Evolutionary conservation across 78 protist species (phyloP), one percentile per base, ranked within the genome.

Genomic region (Tieghemostelium lacteum): DNA sequence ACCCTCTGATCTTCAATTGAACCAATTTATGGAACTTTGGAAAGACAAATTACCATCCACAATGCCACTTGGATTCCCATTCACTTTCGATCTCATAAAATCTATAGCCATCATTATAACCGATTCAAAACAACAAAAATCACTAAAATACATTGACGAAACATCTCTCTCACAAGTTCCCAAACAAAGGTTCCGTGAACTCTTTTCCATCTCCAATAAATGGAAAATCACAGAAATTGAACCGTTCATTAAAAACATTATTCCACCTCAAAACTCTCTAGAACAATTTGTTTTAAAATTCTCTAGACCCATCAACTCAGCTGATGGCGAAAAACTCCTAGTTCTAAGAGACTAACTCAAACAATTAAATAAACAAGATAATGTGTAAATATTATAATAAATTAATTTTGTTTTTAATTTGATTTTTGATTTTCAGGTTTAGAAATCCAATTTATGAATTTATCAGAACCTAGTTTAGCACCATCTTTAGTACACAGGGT

Each of bases 21-120:
- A 52, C 20, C 55, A 66, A 16, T 83, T 83, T 69, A 70, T 83
- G 91, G 91, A 83, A 22, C 37, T 14, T 33, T 83, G 91, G 91
- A 83, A 57, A 26, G 91, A 83, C 33, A 14, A 40, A 39, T 17
- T 66, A 78, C 75, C 88, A 26, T 14, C n/a, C 10, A 45, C 6
- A 14, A 6, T 14, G 10, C 10, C 10, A 45, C 3, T 58, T 40
- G 78, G 39, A 31, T 36, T 83, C 24, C 58, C 17, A 83, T 74
- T 74, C 55, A 55, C n/a, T 36, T 69, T 83, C 60, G 64, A 72
- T 26, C 22, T 69, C 31, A n/a, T 83, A 42, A 83, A 40, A 42
- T 76, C 78, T 16, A 29, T 83, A 1, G 91, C 91, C 28, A 69
- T 83, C 20, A 3, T 71, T 6, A 55, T 57, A 3, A 2, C 28